phyloP scores from a whole-genome alignment of 2,329 filamentous ascomycete species.

The Aureobasidium melanogenum region DNA sequence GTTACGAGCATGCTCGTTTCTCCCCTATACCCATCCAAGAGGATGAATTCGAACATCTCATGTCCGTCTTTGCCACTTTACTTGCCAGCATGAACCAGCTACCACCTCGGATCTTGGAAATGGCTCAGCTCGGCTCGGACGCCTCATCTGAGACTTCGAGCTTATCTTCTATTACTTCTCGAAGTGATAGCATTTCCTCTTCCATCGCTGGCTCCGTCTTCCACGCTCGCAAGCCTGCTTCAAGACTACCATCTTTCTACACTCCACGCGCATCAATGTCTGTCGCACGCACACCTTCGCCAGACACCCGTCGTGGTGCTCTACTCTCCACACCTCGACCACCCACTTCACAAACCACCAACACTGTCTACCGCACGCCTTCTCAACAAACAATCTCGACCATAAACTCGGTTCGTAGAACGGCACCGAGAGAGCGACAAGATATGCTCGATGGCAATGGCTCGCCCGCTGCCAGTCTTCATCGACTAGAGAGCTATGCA shows the following conservation, averaged over 20 bases:
- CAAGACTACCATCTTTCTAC: constrained; percentile 2
- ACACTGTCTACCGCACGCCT: background rate
- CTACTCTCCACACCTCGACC: constrained; percentile 1
- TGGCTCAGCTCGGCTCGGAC: background rate
- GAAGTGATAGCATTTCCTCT: constrained; percentile 4
- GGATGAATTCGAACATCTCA: constrained; percentile 63
- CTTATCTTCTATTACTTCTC: constrained; percentile 3
- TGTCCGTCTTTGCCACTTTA: constrained; percentile 76
- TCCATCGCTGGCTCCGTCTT: constrained; percentile 8
- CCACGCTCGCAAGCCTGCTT: background rate
- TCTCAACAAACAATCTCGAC: background rate
- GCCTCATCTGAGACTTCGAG: background rate
- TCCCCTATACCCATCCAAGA: constrained; percentile 61
- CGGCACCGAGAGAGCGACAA: background rate
- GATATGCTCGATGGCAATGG: background rate
- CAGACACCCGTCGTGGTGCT: background rate
- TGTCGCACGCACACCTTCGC: constrained; percentile 1
- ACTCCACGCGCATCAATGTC: constrained; percentile 6
- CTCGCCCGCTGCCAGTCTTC: background rate
- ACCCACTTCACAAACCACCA: background rate
- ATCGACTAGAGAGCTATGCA: background rate
- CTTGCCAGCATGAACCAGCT: constrained; percentile 58
- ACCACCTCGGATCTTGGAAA: background rate
- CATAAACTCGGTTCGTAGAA: background rate
- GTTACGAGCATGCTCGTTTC: constrained; percentile 82